Evolutionary conservation across 2,329 filamentous ascomycete species (phyloP), one percentile per base, ranked within the genome.

Genomic region (Metarhizium album): DNA sequence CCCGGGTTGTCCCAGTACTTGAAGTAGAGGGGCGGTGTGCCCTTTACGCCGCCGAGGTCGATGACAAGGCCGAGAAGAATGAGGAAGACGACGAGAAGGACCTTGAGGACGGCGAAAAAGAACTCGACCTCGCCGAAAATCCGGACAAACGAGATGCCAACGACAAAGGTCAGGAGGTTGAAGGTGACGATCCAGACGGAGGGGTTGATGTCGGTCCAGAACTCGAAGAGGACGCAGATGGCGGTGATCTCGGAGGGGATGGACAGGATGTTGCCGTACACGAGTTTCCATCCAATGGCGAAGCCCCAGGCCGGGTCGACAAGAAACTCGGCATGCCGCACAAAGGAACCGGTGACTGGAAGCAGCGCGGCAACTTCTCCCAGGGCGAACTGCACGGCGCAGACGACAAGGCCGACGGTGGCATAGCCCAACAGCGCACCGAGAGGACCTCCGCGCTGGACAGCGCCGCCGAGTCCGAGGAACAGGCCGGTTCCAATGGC

Each of bases 1-100:
- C 82, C 84, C 0, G 85, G 84, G 31, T 81, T 65, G 49, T 71
- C 76, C 86, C 85, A 90, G 65, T 86, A 87, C 38, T 72, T 66
- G 63, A 87, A 87, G 2, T 84, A 84, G 48, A 82, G 73, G 4
- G 76, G 70, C 20, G 76, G 71, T 0, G 74, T 74, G 3, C 78
- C 78, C 0, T 80, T 75, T 2, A 80, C 72, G 45, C 80, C 82
- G 29, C 82, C 82, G 1, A 83, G 71, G 58, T 82, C 76, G 57
- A 84, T 79, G 52, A 84, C 71, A 29, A 84, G 65, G 14, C 78
- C 78, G 56, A 83, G 75, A 49, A 83, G 72, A 57, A 82, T 79
- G 53, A 86, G 69, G 49, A 78, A 77, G 53, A 84, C 63, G 45
- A 86, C 78, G 18, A 86, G 70, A 3, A 78, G 64, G 52, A 85